A percentile compares a stretch with the other conserved stretches of the same genome.
phyloP scores from a whole-genome alignment of 2,329 filamentous ascomycete species.

The Talaromyces funiculosus region DNA sequence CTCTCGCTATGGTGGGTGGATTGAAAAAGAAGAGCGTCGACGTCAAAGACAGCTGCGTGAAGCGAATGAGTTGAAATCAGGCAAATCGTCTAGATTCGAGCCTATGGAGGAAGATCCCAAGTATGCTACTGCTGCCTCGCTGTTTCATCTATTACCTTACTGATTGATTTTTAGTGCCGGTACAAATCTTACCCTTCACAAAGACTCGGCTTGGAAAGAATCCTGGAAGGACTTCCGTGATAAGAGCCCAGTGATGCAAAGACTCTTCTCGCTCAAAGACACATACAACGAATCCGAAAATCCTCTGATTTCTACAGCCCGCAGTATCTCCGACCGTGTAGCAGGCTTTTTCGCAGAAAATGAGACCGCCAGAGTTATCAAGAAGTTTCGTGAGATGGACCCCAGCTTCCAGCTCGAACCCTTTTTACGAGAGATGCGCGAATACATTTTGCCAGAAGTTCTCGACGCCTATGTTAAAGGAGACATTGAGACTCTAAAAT shows the following conservation, averaged over 20 bases:
- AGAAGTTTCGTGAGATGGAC: conserved; percentile 95
- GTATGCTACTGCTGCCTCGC: conserved; percentile 51
- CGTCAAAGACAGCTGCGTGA: conserved; percentile 71
- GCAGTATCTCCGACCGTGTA: conserved; percentile 87
- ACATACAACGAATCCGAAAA: conserved; percentile 97
- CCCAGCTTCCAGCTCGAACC: conserved; percentile 91
- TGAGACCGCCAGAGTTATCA: conserved; percentile 95
- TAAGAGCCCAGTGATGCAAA: conserved; percentile 79
- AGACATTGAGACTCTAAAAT: conserved; percentile 79
- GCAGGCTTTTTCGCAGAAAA: conserved; percentile 98
- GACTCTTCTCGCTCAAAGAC: conserved; percentile 76
- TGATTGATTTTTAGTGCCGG: conserved; percentile 62
- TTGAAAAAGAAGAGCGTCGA: conserved; percentile 89
- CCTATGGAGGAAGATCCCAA: conserved; percentile 76
- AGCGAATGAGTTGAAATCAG: conserved; percentile 52
- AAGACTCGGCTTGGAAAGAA: conserved; percentile 96
- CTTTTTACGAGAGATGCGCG: conserved; percentile 89
- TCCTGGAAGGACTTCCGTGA: conserved; percentile 97
- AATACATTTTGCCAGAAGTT: conserved; percentile 96
- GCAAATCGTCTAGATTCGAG: conserved; percentile 47
- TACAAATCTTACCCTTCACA: conserved; percentile 90
- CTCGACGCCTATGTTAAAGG: conserved; percentile 98
- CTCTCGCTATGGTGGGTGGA: conserved; percentile 91
- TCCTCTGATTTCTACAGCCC: conserved; percentile 83
- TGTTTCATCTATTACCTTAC: conserved; percentile 19